Base-by-base conservation (phyloP, 1,139 yeast genomes). In the Entelexis paramagnoliae region DNA sequence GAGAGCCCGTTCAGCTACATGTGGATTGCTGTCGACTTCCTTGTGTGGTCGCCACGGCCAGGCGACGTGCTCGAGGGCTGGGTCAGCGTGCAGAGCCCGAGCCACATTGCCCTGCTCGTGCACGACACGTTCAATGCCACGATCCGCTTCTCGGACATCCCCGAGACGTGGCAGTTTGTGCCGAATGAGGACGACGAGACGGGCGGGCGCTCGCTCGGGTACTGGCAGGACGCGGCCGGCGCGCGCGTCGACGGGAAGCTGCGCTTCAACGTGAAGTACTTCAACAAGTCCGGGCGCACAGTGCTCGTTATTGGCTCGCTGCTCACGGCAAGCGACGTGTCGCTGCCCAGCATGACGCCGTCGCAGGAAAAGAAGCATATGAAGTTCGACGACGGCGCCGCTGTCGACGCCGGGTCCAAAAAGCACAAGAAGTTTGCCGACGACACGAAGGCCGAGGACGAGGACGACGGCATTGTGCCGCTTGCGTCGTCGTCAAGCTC, bases 71-170 rank as follows among this genome's bases (percentile, higher is more conserved):
- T 89, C 32, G 95, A 89, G 65, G 98, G 98, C 7, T 77, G 80
- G 71, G 77, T 85, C 53, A 87, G 87, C 70, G 80, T 91, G 77
- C 96, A 89, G 71, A 83, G 96, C 1, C 96, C 95, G 16, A 83
- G 95, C 9, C 98, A 91, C 65, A 82, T 93, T 63, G 97, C 97
- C 56, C 73, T 91, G 58, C 75, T 91, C 60, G 75, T 91, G 50
- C 91, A 86, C 66, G 97, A 91, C 68, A 86, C 95, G 0, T 91
- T 91, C 72, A 93, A 91, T 69, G 97, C 96, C 33, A 81, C 93
- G 51, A 87, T 91, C 59, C 86, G 85, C 67, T 81, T 85, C 66
- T 82, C 77, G 64, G 80, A 79, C 61, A 87, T 91, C 57, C 98
- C 98, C 17, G 69, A 71, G 40, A 77, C 73, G 50, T 91, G 98